phyloP scores from a whole-genome alignment of 1,284 basidiomycete genomes.

The Puccinia coronata region DNA sequence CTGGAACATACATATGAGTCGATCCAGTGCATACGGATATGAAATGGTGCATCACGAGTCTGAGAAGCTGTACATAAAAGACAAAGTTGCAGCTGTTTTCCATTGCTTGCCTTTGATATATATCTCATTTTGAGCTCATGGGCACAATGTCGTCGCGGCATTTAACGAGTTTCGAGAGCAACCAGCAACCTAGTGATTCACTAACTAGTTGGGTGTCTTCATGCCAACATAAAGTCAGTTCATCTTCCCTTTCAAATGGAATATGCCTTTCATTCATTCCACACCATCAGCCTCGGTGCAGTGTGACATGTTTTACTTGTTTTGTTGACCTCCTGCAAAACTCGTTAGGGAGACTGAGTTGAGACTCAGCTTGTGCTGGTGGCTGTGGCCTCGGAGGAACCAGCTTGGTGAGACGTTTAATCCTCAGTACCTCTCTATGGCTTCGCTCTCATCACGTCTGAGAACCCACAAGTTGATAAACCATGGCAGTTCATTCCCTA shows the following conservation, averaged over 20 bases:
- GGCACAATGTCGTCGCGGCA: too few relatives aligned
- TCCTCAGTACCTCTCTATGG: conserved; percentile 5
- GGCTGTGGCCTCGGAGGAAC: neutral
- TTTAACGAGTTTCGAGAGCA: too few relatives aligned
- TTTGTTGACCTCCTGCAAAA: neutral
- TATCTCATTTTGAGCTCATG: too few relatives aligned
- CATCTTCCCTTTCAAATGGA: neutral
- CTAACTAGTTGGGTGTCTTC: neutral
- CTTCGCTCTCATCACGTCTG: neutral
- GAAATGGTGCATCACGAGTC: too few relatives aligned
- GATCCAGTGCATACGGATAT: too few relatives aligned
- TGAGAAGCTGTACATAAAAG: too few relatives aligned
- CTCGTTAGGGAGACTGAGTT: neutral
- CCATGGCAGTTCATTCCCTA: neutral
- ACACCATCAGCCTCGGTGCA: neutral
- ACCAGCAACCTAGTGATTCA: too few relatives aligned
- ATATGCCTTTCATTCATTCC: neutral
- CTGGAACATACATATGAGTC: too few relatives aligned
- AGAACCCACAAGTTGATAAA: neutral
- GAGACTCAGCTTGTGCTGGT: neutral
- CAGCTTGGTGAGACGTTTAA: conserved; percentile 2
- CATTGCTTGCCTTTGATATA: too few relatives aligned
- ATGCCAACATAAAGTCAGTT: neutral
- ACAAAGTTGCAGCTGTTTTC: too few relatives aligned
- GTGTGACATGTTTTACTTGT: neutral